Conservation (phyloP, 768 basidiomycete genomes). For the Hypholoma sublateritium region DNA sequence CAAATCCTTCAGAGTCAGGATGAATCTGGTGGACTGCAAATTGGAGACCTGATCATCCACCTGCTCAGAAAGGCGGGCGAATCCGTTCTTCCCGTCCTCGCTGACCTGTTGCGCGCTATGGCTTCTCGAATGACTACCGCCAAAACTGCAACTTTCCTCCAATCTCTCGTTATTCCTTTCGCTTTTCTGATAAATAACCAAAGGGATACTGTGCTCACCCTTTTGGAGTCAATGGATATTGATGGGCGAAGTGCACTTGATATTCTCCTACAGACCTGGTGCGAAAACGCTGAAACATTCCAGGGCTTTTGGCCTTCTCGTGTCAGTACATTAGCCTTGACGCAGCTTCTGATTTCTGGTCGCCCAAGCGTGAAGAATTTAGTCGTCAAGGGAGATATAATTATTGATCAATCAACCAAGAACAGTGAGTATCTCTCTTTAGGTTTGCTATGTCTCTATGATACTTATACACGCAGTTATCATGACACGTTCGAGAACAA, state of each 20-base stretch:
- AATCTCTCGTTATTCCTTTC: slow-evolving; percentile 92
- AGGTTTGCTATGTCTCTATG: slow-evolving; percentile 15
- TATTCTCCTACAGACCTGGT: slow-evolving; percentile 90
- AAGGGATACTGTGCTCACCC: slow-evolving; percentile 71
- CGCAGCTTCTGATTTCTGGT: slow-evolving; percentile 66
- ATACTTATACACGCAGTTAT: slow-evolving; percentile 62
- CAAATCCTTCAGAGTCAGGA: slow-evolving; percentile 76
- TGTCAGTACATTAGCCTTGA: slow-evolving; percentile 81
- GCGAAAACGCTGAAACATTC: slow-evolving; percentile 92
- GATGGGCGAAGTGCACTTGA: slow-evolving; percentile 72
- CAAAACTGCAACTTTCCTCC: slow-evolving; percentile 88
- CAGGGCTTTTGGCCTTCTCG: slow-evolving; percentile 93
- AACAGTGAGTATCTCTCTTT: slow-evolving; percentile 62
- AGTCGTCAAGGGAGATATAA: slow-evolving; percentile 88
- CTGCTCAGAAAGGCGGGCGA: slow-evolving; percentile 82
- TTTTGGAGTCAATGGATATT: slow-evolving; percentile 69
- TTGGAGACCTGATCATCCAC: slow-evolving; percentile 95
- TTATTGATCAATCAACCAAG: slow-evolving; percentile 77
- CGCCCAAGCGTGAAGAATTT: slow-evolving; percentile 68
- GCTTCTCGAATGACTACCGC: slow-evolving; percentile 78
- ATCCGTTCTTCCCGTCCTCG: slow-evolving; percentile 79
- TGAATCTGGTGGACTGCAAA: slow-evolving; percentile 89
- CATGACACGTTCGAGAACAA: slow-evolving; percentile 93
- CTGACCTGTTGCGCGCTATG: slow-evolving; percentile 85
- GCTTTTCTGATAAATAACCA: slow-evolving; percentile 91